Evolutionary conservation across 2,329 filamentous ascomycete genomes (phyloP).

Genomic region (Fusarium setosum): DNA sequence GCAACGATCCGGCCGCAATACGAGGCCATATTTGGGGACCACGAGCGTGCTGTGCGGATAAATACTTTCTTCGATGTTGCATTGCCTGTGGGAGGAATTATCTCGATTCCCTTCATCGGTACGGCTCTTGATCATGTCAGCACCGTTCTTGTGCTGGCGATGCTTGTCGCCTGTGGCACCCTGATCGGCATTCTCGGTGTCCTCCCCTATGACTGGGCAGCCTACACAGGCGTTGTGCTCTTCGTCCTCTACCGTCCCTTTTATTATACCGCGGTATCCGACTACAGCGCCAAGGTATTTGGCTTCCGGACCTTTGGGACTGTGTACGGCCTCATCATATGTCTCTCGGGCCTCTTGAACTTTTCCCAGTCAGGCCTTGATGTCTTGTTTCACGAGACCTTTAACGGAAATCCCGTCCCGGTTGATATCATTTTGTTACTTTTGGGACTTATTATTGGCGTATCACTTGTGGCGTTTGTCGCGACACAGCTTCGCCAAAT

Average conservation of each 20-base stretch:
- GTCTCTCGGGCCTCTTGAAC: constrained; percentile 84
- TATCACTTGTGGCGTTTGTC: constrained; percentile 75
- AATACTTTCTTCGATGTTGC: constrained; percentile 87
- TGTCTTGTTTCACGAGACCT: constrained; percentile 78
- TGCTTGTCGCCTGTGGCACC: constrained; percentile 78
- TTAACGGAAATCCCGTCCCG: constrained; percentile 78
- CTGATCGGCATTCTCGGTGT: constrained; percentile 81
- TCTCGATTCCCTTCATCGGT: constrained; percentile 90
- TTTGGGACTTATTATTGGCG: constrained; percentile 72
- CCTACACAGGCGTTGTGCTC: constrained; percentile 79
- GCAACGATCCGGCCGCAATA: constrained; percentile 89
- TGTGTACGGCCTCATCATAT: constrained; percentile 93
- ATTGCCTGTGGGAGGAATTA: constrained; percentile 82
- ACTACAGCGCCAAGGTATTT: constrained; percentile 92
- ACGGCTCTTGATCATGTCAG: constrained; percentile 80
- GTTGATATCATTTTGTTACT: constrained; percentile 78
- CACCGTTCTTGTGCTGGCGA: constrained; percentile 76
- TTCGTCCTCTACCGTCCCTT: constrained; percentile 90
- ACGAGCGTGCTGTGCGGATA: constrained; percentile 71
- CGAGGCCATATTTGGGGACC: constrained; percentile 75
- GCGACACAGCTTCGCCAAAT: constrained; percentile 52
- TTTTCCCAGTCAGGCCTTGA: constrained; percentile 86
- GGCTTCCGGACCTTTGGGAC: constrained; percentile 92
- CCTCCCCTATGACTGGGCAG: constrained; percentile 75
- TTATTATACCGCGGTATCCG: constrained; percentile 91